Base-by-base conservation (phyloP, 2,329 filamentous ascomycete species). In the Stagonosporopsis tanaceti region DNA sequence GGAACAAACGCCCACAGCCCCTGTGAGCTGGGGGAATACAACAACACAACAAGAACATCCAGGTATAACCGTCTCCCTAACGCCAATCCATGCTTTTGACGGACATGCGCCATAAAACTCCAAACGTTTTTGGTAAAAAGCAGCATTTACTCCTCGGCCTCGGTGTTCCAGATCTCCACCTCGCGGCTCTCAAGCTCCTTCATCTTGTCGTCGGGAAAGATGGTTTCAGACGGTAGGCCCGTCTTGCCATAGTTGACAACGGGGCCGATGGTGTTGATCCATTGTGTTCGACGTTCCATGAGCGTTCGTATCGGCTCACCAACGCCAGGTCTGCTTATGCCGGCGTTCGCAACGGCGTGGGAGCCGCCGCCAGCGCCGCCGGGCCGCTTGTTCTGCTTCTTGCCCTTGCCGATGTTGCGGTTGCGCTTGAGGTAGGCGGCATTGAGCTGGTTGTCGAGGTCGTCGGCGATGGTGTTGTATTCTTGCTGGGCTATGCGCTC, bases 401-500 rank as follows among this genome's bases (percentile, higher is more conserved):
- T 96, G 76, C 88, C 92, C 80, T 98, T 96, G 75, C 93, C 92
- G 79, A 98, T 89, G 0, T 92, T 97, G 44, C 95, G 88, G 27
- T 94, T 98, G 24, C 95, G 90, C 80, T 99, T 99, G 41, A 96
- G 87, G 72, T 98, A 99, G 3, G 95, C 94, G 48, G 92, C 89
- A 72, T 98, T 93, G 39, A 98, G 93, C 74, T 98, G 95, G 39
- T 89, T 88, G 80, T 99, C 95, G 22, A 99, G 87, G 75, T 99
- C 95, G 74, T 99, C 95, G 47, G 96, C 89, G 67, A 99, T 99
- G 53, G 93, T 97, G 75, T 89, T 90, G 80, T 97, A 99, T 75
- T 99, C 95, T 73, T 99, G 95, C 78, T 95, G 89, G 0, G 95
- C 95, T 87, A 99, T 94, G 64, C 92, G 89, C 74, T 97, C 93